Conservation (phyloP, 345 rosid species). For the Murraya paniculata region DNA sequence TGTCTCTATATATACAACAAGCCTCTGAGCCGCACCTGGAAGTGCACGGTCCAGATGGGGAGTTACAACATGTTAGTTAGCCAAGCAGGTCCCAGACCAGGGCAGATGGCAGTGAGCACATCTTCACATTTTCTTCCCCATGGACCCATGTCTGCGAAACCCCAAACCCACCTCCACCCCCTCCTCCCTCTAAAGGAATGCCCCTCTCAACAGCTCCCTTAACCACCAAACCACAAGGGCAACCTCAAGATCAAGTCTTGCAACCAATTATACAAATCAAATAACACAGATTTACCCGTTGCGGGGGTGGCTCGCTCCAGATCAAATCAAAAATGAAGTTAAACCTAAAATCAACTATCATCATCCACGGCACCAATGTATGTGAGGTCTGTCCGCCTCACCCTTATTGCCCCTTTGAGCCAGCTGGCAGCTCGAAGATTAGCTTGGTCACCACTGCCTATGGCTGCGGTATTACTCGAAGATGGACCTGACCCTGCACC, state of each 20-base stretch:
- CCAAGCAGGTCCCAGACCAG: constrained; percentile 15
- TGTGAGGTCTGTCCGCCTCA: constrained; percentile 78
- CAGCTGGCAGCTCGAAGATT: constrained; percentile 86
- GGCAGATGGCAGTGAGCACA: constrained; percentile 5
- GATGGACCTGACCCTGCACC: constrained; percentile 73
- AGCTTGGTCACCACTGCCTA: constrained; percentile 60
- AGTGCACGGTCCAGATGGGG: constrained; percentile 31
- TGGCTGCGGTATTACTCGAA: constrained; percentile 43
- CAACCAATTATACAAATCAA: constrained; percentile 16
- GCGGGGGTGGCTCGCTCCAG: constrained; percentile 25
- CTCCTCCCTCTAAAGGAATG: constrained; percentile 13
- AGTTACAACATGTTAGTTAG: constrained; percentile 36
- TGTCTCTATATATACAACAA: constrained; percentile 56
- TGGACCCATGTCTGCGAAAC: constrained; percentile 1
- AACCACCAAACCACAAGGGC: constrained; percentile 20
- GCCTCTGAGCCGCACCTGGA: constrained; percentile 41
- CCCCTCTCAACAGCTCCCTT: constrained; percentile 28
- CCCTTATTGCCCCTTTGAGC: constrained; percentile 95
- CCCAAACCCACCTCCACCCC: constrained; percentile 4
- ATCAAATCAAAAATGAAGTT: constrained; percentile 32
- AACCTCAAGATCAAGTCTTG: constrained; percentile 14
- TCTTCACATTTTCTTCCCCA: constrained; percentile 17
- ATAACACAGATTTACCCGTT: constrained; percentile 25
- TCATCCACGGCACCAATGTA: constrained; percentile 91
- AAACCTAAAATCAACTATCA: constrained; percentile 60